Evolutionary conservation across 495 filamentous ascomycete genomes (phyloP).

Genomic region (Pseudevernia furfuracea): DNA sequence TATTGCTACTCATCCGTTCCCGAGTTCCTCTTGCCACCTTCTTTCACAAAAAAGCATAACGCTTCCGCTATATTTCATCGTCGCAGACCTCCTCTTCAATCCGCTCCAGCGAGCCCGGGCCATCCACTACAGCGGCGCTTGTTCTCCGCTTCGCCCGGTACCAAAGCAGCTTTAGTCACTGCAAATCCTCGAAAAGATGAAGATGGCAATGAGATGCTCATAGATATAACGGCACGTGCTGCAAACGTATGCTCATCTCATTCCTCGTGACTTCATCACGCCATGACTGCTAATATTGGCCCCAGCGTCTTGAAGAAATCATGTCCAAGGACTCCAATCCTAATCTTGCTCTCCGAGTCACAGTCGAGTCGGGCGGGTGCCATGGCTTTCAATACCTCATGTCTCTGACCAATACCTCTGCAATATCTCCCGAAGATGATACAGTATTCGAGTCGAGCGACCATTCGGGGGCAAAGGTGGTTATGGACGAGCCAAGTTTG

Average conservation of each 20-base stretch:
- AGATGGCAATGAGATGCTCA: constrained; percentile 70
- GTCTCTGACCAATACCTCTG: constrained; percentile 58
- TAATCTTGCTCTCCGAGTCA: constrained; percentile 74
- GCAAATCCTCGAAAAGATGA: constrained; percentile 64
- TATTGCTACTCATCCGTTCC: not conserved
- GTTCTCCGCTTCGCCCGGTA: constrained; percentile 16
- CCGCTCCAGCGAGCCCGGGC: not conserved
- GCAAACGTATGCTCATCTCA: constrained; percentile 52
- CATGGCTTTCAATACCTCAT: constrained; percentile 98
- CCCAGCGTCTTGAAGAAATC: constrained; percentile 59
- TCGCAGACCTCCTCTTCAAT: not conserved
- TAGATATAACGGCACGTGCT: constrained; percentile 75
- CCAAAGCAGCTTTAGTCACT: constrained; percentile 35
- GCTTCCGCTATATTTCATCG: not conserved
- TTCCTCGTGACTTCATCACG: constrained; percentile 9
- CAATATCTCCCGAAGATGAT: constrained; percentile 66
- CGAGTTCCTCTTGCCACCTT: constrained; percentile 1
- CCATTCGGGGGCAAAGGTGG: constrained; percentile 59
- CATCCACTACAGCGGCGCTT: constrained; percentile 11
- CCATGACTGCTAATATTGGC: constrained; percentile 22
- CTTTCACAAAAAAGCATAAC: not conserved
- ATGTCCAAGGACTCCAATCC: constrained; percentile 67
- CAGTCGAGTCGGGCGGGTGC: constrained; percentile 86
- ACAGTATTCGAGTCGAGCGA: constrained; percentile 45
- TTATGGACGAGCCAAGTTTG: constrained; percentile 81